phyloP scores from a whole-genome alignment of 345 rosid genomes.

The Draba incana region DNA sequence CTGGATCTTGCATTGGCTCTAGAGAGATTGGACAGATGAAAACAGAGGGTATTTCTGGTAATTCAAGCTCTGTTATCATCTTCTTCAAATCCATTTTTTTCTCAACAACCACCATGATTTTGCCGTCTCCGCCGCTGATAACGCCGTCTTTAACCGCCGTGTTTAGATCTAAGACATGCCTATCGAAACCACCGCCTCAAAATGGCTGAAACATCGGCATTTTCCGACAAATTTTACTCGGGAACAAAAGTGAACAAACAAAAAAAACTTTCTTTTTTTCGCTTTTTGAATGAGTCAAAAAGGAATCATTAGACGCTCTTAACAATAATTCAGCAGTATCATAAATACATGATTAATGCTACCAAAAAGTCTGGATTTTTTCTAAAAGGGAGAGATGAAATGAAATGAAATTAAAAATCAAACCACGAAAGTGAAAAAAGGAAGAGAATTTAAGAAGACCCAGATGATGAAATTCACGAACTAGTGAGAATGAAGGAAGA shows the following conservation, averaged over 20 bases:
- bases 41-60: conserved; percentile 61
- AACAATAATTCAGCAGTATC: conserved; percentile 34
- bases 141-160: conserved; percentile 76
- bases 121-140: conserved; percentile 44
- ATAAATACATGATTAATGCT: conserved; percentile 48
- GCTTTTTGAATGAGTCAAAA: no score
- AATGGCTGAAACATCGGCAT: conserved; percentile 62
- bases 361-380: conserved; percentile 40
- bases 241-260: not conserved
- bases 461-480: conserved; percentile 33
- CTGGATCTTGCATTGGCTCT: conserved; percentile 79
- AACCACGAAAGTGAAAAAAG: conserved; percentile 23
- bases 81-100: conserved; percentile 67
- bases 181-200: conserved; percentile 50
- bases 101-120: conserved; percentile 35
- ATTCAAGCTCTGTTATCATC: conserved; percentile 66
- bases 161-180: conserved; percentile 68
- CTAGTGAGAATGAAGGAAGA: conserved; percentile 7
- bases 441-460: conserved; percentile 29
- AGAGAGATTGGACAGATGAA: conserved; percentile 79
- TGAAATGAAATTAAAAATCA: conserved; percentile 2
- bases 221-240: conserved; percentile 24
- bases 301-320: no score
- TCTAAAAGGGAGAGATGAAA: no score
- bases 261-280: no score